phyloP scores from a whole-genome alignment of 2,329 filamentous ascomycete species.

The Dothistroma septosporum region DNA sequence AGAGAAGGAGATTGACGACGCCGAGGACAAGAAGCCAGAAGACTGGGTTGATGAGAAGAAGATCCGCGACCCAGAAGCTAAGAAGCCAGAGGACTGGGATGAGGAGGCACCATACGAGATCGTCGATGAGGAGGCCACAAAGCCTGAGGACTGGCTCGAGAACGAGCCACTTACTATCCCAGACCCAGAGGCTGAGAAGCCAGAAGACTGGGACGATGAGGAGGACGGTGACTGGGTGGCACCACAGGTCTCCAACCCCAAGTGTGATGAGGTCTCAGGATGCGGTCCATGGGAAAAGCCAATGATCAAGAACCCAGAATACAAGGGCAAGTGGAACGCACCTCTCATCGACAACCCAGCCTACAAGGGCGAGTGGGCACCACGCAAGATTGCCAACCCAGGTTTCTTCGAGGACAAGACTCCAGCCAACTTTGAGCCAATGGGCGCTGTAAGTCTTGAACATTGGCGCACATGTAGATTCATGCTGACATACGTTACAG shows the following conservation, averaged over 20 bases:
- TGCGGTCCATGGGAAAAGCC: conserved; percentile 91
- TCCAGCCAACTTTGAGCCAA: conserved; percentile 94
- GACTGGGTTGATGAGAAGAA: conserved; percentile 93
- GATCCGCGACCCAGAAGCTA: conserved; percentile 87
- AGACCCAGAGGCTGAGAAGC: conserved; percentile 94
- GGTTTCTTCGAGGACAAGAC: conserved; percentile 96
- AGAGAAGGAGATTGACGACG: conserved; percentile 87
- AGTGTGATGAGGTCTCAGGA: conserved; percentile 88
- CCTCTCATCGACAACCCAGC: conserved; percentile 93
- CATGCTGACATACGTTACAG: conserved; percentile 41
- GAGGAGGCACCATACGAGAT: conserved; percentile 97
- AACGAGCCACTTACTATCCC: conserved; percentile 76
- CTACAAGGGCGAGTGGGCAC: conserved; percentile 95
- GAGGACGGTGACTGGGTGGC: conserved; percentile 97
- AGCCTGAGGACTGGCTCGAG: conserved; percentile 94
- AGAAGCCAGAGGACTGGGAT: conserved; percentile 97
- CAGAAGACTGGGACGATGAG: conserved; percentile 98
- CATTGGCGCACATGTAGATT: not conserved
- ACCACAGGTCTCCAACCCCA: conserved; percentile 88
- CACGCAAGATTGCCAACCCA: conserved; percentile 95
- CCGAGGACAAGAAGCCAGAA: conserved; percentile 87
- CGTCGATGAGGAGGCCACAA: conserved; percentile 84
- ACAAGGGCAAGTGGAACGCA: conserved; percentile 98
- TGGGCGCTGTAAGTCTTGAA: conserved; percentile 74
- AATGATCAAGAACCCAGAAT: conserved; percentile 88